Conservation (phyloP, 2,329 filamentous ascomycete species). For the Pseudomassariella vexata region DNA sequence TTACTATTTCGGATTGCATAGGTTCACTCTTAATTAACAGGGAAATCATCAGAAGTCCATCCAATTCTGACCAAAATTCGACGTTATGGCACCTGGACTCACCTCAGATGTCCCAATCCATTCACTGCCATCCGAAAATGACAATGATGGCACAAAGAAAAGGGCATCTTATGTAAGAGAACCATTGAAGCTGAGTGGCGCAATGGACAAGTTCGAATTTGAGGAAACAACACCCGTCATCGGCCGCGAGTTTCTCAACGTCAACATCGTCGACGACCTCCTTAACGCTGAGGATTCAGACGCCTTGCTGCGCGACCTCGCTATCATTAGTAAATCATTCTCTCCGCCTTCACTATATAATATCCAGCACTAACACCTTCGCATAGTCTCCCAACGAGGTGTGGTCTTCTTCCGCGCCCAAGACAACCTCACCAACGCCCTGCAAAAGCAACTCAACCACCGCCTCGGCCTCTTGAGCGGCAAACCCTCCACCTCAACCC, state of each 20-base stretch:
- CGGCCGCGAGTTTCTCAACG: slow-evolving; percentile 45
- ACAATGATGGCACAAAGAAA: slow-evolving; percentile 1
- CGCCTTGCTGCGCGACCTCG: slow-evolving; percentile 52
- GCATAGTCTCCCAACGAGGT: slow-evolving; percentile 52
- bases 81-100: slow-evolving; percentile 12
- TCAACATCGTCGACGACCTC: slow-evolving; percentile 49
- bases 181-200: slow-evolving; percentile 29
- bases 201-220: slow-evolving; percentile 35
- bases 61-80: no score
- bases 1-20: no score
- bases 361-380: slow-evolving; percentile 4
- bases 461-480: slow-evolving; percentile 54
- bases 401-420: slow-evolving; percentile 62
- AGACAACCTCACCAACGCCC: slow-evolving; percentile 47
- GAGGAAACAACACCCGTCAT: slow-evolving; percentile 49
- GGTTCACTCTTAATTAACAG: no score
- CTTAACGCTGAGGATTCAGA: slow-evolving; percentile 45
- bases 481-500: slow-evolving; percentile 48
- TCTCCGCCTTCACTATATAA: background rate
- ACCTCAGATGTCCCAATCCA: slow-evolving; percentile 3
- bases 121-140: slow-evolving; percentile 2
- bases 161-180: slow-evolving; percentile 4
- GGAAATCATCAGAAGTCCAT: no score
- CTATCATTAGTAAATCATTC: slow-evolving; percentile 52
- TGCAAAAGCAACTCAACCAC: slow-evolving; percentile 55